These are phyloP conservation scores for Chalaropsis ovoidea DNA, from an alignment of 2,329 filamentous ascomycete genomes.

Conservation along the genomic window DNA sequence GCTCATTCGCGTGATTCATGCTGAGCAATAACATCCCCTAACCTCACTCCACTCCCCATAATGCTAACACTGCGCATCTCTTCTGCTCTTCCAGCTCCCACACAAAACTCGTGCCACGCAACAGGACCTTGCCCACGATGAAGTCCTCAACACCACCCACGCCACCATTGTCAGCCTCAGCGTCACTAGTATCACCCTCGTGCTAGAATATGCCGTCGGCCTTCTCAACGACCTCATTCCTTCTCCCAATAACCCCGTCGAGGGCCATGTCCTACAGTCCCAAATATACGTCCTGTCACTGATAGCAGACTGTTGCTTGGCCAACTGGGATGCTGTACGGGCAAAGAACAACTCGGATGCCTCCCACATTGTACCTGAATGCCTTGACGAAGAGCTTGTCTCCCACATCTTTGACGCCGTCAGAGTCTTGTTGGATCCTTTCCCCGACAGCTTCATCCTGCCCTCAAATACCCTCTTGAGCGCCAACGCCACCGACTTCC, in stretches of 20 bases:
- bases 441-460: slow-evolving; percentile 48
- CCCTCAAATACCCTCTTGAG: slow-evolving; percentile 48
- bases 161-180: slow-evolving; percentile 53
- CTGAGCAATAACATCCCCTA: not conserved
- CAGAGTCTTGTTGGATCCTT: slow-evolving; percentile 48
- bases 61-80: slow-evolving; percentile 6
- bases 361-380: slow-evolving; percentile 31
- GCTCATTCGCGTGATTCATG: not conserved
- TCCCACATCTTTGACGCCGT: slow-evolving; percentile 46
- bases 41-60: not conserved
- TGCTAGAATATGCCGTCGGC: slow-evolving; percentile 48
- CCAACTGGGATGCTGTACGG: slow-evolving; percentile 46
- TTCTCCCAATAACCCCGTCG: slow-evolving; percentile 41
- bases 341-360: slow-evolving; percentile 25
- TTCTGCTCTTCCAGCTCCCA: slow-evolving; percentile 41
- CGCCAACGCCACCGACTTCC: slow-evolving; percentile 21
- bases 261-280: slow-evolving; percentile 50
- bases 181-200: slow-evolving; percentile 41
- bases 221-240: slow-evolving; percentile 50
- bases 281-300: slow-evolving; percentile 55
- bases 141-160: slow-evolving; percentile 51
- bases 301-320: slow-evolving; percentile 54
- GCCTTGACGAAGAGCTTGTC: slow-evolving; percentile 44
- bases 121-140: slow-evolving; percentile 50
- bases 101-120: slow-evolving; percentile 51